Base-by-base conservation (phyloP, 164 flowering plant species). In the Berberis vulgaris region DNA sequence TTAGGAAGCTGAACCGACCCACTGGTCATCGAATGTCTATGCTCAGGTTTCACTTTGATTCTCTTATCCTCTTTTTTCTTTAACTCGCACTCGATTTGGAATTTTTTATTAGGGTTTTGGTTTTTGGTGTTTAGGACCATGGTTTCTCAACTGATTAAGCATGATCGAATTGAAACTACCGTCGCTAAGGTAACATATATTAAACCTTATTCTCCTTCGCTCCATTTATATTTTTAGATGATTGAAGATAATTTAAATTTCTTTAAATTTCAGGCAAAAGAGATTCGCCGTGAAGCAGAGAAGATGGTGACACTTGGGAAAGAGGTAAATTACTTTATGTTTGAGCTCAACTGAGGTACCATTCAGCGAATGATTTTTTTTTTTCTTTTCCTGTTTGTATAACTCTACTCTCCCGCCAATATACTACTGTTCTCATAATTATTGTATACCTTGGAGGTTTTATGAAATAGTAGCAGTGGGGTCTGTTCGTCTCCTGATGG, bases 61-160 rank as follows among this genome's bases (percentile, higher is more conserved):
- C 45, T 57, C 12, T 7, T 13, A 1, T 1, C 1, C 38, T 2
- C 38, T 26, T 7, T 56, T 56, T 3, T 7, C 8, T 1, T 26
- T 57, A 40, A 6, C 11, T 3, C 12, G 7, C 60, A 52, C 26
- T 26, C 26, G 0, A 26, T 26, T 26, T 26, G 26, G 26, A 26
- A 26, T 26, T 26, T 26, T 50, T 45, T 12, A 5, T 45, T 54
- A n/a, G 49, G 63, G 41, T 67, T 61, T 57, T 46, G 42, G 7
- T 60, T 61, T 69, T 46, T 46, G 4, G 9, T 58, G 43, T 49
- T 13, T 70, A 91, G 98, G 73, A 92, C 98, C n/a, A 85, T 92
- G 96, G 98, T 92, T 2, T 92, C 96, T 9, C 98, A 92, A 79
- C 64, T 92, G 81, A 89, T 92, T 74, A 92, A 84, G 81, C 96